Percentiles rank a stretch among this genome's conserved stretches.
Conservation (phyloP, 2,329 filamentous ascomycete species). For the Canariomyces notabilis region DNA sequence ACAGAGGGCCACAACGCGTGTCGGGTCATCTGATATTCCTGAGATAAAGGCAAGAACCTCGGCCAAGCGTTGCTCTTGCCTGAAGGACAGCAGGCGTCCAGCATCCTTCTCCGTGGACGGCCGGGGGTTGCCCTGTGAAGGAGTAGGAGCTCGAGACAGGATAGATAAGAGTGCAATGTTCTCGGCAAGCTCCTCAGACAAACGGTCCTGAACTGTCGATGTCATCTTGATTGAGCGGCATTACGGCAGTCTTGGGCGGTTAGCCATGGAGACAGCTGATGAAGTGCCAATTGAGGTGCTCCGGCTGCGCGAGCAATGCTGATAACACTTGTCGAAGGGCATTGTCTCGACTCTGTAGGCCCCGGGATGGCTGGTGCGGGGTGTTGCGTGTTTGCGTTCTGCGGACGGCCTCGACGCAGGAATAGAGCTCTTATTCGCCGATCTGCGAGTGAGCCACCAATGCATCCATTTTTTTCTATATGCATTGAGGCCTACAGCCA, state of each 20-base stretch:
- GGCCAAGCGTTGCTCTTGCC: conserved; percentile 10
- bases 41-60: conserved; percentile 16
- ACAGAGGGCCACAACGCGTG: conserved; percentile 17
- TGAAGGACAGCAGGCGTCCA: conserved; percentile 8
- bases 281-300: background rate
- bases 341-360: background rate
- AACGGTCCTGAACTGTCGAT: background rate
- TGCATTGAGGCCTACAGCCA: conserved; percentile 17
- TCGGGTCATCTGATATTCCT: conserved; percentile 14
- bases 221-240: background rate
- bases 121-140: conserved; percentile 4
- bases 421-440: conserved; percentile 11
- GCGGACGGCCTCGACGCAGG: background rate
- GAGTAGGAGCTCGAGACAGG: conserved; percentile 2
- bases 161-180: conserved; percentile 16
- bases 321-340: background rate
- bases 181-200: conserved; percentile 8
- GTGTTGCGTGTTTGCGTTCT: conserved; percentile 3
- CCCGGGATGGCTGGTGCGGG: background rate
- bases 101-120: background rate
- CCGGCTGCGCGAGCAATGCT: background rate
- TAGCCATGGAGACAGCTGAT: background rate
- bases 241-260: background rate
- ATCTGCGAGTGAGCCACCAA: background rate
- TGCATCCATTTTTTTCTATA: background rate